Evolutionary conservation across 2,329 filamentous ascomycete genomes (phyloP).

Genomic region (Paracamarosporium sp.): DNA sequence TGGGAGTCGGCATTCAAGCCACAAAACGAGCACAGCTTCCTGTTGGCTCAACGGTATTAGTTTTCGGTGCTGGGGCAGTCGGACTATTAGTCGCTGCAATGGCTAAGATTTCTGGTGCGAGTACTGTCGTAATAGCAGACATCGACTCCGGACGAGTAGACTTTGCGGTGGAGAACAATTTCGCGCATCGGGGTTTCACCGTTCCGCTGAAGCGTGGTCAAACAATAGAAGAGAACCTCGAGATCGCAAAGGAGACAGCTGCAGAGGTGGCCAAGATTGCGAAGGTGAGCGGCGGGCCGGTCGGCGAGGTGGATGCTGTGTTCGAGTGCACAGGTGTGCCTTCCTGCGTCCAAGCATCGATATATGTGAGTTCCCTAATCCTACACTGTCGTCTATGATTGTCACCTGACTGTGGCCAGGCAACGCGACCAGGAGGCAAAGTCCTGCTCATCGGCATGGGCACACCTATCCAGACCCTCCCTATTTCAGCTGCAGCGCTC

Average conservation of each 20-base stretch:
- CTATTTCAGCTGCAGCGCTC: constrained; percentile 73
- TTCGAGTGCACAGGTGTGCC: constrained; percentile 83
- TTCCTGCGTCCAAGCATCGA: constrained; percentile 74
- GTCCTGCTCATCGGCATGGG: constrained; percentile 83
- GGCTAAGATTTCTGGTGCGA: constrained; percentile 60
- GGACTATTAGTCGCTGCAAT: constrained; percentile 66
- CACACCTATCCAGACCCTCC: constrained; percentile 75
- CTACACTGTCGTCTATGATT: background rate
- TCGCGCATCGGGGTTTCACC: constrained; percentile 54
- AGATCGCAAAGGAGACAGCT: constrained; percentile 59
- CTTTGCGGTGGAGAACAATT: constrained; percentile 60
- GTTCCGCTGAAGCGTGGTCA: constrained; percentile 56
- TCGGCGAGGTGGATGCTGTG: constrained; percentile 69
- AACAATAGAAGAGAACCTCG: constrained; percentile 61
- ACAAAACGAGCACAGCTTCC: constrained; percentile 60
- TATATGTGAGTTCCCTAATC: constrained; percentile 60
- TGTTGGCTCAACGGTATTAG: constrained; percentile 57
- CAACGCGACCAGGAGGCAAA: constrained; percentile 72
- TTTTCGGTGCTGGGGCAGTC: constrained; percentile 68
- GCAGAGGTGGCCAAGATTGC: constrained; percentile 49
- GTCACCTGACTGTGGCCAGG: constrained; percentile 33
- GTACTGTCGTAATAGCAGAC: constrained; percentile 65
- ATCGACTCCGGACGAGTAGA: constrained; percentile 64
- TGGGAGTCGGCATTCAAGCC: constrained; percentile 67
- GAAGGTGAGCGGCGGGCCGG: constrained; percentile 34